These are phyloP conservation scores for Fomes fomentarius DNA, from an alignment of 1,284 basidiomycete genomes.

Conservation along the genomic window DNA sequence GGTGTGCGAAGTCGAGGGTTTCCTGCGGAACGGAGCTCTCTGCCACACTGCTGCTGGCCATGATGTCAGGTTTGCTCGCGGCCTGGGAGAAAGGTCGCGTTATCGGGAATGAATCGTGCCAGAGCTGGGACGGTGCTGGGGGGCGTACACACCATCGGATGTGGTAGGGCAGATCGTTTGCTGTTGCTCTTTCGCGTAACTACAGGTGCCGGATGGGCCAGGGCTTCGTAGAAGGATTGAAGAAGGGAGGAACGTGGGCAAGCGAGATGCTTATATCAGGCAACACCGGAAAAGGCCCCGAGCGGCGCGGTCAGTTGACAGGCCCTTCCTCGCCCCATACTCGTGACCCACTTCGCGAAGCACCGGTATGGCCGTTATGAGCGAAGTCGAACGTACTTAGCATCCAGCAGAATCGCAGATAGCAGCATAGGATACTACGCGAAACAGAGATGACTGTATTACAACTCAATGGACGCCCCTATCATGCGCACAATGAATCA, in stretches of 20 bases:
- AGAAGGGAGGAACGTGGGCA: background rate
- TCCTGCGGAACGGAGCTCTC: conserved; percentile 41
- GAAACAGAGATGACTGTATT: no score
- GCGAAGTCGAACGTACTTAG: background rate
- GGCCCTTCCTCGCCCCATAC: background rate
- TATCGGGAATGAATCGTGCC: background rate
- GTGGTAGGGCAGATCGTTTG: conserved; percentile 1
- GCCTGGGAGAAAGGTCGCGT: background rate
- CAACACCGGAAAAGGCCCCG: background rate
- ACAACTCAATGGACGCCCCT: no score
- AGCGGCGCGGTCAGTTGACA: conserved; percentile 1
- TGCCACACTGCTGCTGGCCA: no score
- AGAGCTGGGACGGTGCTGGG: background rate
- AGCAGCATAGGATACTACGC: no score
- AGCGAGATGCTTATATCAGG: background rate
- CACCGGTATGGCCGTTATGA: background rate
- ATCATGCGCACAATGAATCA: conserved; percentile 6
- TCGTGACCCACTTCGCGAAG: background rate
- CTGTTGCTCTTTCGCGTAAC: background rate
- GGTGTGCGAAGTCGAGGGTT: conserved; percentile 71
- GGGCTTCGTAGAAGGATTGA: background rate
- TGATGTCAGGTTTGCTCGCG: no score
- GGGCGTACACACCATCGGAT: conserved; percentile 1
- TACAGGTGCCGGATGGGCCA: no score
- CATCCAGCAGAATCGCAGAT: background rate